Conservation (phyloP, 352 stramenopile species). For the Pythium biforme region DNA sequence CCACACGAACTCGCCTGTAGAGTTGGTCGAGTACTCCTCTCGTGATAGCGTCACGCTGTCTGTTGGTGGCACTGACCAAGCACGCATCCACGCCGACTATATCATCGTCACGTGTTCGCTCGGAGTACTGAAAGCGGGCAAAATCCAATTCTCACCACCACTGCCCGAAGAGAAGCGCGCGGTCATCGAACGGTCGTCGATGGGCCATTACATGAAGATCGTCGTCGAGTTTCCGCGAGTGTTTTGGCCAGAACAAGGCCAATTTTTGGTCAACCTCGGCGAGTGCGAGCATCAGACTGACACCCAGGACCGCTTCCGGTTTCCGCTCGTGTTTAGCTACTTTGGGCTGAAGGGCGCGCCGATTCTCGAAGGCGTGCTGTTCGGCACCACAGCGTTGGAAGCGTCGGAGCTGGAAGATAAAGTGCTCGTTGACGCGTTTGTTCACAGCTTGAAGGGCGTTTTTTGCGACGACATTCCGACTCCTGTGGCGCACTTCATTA, state of each 20-base stretch:
- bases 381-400: conserved; percentile 38
- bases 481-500: conserved; percentile 51
- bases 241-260: conserved; percentile 54
- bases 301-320: conserved; percentile 29
- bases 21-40: conserved; percentile 21
- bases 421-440: conserved; percentile 42
- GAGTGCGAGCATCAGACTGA: conserved; percentile 5
- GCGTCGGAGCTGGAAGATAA: conserved; percentile 45
- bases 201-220: conserved; percentile 81
- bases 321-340: conserved; percentile 67
- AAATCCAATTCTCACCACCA: conserved; percentile 46
- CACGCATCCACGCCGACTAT: conserved; percentile 33
- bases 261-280: conserved; percentile 44
- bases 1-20: conserved; percentile 12
- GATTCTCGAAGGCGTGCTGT: conserved; percentile 57
- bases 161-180: conserved; percentile 41
- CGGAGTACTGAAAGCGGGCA: conserved; percentile 43
- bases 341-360: conserved; percentile 45
- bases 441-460: conserved; percentile 43
- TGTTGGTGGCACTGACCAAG: conserved; percentile 20
- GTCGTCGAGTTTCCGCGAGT: conserved; percentile 57
- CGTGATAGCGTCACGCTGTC: conserved; percentile 36
- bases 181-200: conserved; percentile 49
- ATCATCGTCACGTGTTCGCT: conserved; percentile 62
- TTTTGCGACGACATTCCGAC: conserved; percentile 39